Percentiles rank a stretch among this genome's conserved stretches.
phyloP scores from a whole-genome alignment of 495 filamentous ascomycete genomes.

The Bacidia rubella region DNA sequence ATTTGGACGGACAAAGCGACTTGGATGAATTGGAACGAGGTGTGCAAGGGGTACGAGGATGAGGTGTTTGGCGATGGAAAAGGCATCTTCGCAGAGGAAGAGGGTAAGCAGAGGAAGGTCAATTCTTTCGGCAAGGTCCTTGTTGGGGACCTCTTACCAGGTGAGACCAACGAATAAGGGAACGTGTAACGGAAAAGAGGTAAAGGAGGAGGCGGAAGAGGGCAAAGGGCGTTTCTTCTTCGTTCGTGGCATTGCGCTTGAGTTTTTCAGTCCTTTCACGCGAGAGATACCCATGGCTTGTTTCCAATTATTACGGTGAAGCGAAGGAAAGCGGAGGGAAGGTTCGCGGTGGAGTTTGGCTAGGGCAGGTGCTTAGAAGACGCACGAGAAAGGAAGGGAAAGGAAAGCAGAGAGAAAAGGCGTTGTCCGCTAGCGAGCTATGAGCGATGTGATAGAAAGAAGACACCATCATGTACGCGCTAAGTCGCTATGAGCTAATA shows the following conservation, averaged over 20 bases:
- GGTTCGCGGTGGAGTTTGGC: not conserved
- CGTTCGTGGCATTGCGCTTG: not conserved
- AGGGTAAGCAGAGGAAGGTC: constrained; percentile 9
- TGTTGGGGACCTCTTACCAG: constrained; percentile 13
- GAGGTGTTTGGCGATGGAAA: constrained; percentile 30
- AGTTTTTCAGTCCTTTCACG: not conserved
- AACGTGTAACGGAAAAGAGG: too few species aligned
- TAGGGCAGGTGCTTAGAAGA: too few species aligned
- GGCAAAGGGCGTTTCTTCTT: not conserved
- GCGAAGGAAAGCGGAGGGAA: not conserved
- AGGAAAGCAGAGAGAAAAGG: too few species aligned
- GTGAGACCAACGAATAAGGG: constrained; percentile 1
- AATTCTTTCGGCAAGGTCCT: constrained; percentile 17
- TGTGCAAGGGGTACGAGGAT: constrained; percentile 38
- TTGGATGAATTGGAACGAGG: constrained; percentile 41
- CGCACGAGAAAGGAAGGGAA: too few species aligned
- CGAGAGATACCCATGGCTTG: constrained; percentile 1
- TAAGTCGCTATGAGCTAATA: too few species aligned
- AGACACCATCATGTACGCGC: too few species aligned
- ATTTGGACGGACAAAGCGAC: constrained; percentile 42
- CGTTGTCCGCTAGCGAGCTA: too few species aligned
- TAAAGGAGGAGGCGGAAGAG: not conserved
- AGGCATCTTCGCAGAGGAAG: constrained; percentile 14
- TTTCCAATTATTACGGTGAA: not conserved
- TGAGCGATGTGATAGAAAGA: too few species aligned